These are phyloP conservation scores for Candida saitoana DNA, from an alignment of 805 yeast species.

Conservation along the genomic window DNA sequence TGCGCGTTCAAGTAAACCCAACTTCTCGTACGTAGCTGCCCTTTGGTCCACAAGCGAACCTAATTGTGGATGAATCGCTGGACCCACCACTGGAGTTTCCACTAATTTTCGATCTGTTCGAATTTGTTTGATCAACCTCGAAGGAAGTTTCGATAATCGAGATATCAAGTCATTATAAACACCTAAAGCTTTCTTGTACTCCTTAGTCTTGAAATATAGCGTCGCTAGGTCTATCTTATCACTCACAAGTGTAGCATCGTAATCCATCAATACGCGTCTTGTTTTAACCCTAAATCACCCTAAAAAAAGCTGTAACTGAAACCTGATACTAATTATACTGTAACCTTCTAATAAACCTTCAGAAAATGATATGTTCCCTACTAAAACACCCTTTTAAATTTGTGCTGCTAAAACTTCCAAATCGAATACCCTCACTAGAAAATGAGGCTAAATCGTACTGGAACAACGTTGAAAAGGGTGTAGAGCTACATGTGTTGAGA, in stretches of 20 bases:
- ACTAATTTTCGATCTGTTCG: conserved; percentile 19
- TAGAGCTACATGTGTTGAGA: background rate
- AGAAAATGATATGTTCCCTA: too few species aligned
- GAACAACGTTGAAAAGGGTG: background rate
- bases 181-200: conserved; percentile 25
- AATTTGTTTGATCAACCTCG: conserved; percentile 12
- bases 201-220: conserved; percentile 26
- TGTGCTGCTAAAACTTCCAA: background rate
- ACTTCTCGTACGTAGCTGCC: conserved; percentile 47
- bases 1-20: conserved; percentile 28
- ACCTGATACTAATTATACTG: background rate
- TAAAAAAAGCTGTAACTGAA: background rate
- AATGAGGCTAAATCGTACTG: background rate
- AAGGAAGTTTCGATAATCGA: conserved; percentile 14
- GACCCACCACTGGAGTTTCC: conserved; percentile 26
- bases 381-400: too few species aligned
- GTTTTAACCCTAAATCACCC: background rate
- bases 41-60: conserved; percentile 40
- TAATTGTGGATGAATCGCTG: conserved; percentile 32
- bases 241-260: conserved; percentile 12
- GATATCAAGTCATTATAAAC: conserved; percentile 23
- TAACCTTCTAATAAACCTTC: background rate
- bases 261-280: conserved; percentile 1
- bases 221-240: conserved; percentile 28
- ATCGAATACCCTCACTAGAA: background rate